Base-by-base conservation (phyloP, 2,329 filamentous ascomycete genomes). In the Monilinia fructigena region DNA sequence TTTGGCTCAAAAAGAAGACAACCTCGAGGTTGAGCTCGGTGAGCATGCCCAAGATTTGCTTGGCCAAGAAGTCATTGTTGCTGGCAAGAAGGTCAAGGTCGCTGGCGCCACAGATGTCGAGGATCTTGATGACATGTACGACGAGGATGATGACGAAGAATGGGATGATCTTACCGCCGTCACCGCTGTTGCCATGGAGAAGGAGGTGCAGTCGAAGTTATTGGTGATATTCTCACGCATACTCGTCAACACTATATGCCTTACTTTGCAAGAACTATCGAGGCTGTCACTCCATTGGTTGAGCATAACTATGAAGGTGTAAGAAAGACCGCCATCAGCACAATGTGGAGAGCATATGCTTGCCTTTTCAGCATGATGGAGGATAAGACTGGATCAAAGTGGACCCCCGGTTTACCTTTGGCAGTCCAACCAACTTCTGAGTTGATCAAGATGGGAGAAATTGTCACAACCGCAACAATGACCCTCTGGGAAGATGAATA, bases 281-380 rank as follows among this genome's bases (percentile, higher is more conserved):
- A 92, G 79, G 88, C 88, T 70, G 86, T 96, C 40, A 82, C 92
- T 52, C 89, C 89, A 31, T 88, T 97, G 63, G 87, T 90, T 55
- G 91, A 97, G 75, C 94, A 98, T 81, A 85, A 85, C 20, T 98
- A 97, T 74, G 93, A 98, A 77, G 94, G 94, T 70, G 92, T 96
- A 74, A 90, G 95, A 73, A 97, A 96, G 84, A 91, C 92, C 68
- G 91, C 93, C 67, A 87, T 98, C 74, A 89, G 91, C 72, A 97
- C 94, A 12, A 83, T 98, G 31, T 97, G 95, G 90, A 89, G 95
- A 73, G 90, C 92, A 2, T 98, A 97, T 76, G 91, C 93, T 68
- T 93, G 92, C 76, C 87, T 98, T 53, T 98, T 91, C 84, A 87
- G 91, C 73, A 85, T 96, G 71, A 91, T 92, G 75, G 92, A 97